Conservation (phyloP, 768 basidiomycete species). For the Leccinellum luteum region DNA sequence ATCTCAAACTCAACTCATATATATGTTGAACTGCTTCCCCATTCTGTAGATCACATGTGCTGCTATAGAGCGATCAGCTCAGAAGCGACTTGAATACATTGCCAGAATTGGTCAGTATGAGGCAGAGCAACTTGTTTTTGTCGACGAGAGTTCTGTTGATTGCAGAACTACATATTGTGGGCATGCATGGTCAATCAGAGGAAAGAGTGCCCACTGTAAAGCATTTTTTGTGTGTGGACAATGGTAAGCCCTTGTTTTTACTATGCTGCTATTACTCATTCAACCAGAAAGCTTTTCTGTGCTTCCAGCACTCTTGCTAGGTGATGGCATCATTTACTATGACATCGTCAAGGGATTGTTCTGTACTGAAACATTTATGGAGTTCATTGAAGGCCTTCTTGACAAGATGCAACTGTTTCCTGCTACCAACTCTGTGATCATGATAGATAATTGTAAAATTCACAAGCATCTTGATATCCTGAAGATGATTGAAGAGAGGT, state of each 20-base stretch:
- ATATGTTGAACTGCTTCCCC: neutral
- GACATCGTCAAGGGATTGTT: neutral
- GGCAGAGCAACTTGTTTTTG: neutral
- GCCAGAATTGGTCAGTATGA: neutral
- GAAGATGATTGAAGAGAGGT: neutral
- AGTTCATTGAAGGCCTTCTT: neutral
- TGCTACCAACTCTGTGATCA: neutral
- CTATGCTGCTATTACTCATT: neutral
- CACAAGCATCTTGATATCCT: neutral
- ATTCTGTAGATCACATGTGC: neutral
- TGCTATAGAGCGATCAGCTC: neutral
- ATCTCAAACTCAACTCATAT: neutral
- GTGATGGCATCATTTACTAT: neutral
- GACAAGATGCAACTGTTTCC: neutral
- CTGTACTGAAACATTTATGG: neutral
- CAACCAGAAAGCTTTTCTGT: neutral
- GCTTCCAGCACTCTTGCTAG: neutral
- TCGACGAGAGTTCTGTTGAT: neutral
- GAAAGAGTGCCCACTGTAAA: neutral
- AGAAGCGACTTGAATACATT: neutral
- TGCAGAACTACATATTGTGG: neutral
- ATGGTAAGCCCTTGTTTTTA: neutral
- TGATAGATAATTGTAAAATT: neutral
- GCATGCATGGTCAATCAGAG: neutral
- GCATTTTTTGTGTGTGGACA: neutral